Percentiles rank a stretch among this genome's conserved stretches.
phyloP scores from a whole-genome alignment of 148 eudicot species.

The Talinum fruticosum region DNA sequence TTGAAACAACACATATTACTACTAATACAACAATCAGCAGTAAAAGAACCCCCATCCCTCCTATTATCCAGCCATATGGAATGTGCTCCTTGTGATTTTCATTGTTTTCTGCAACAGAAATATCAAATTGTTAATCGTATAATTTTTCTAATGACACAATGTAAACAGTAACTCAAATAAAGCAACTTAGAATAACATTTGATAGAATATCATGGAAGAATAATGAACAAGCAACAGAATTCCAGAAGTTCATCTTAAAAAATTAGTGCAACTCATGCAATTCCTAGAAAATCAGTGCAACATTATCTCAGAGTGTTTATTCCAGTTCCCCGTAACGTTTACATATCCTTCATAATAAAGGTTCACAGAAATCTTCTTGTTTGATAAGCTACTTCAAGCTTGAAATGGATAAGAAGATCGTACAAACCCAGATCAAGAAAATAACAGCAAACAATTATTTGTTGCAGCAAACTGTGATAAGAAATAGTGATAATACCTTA shows the following conservation, averaged over 20 bases:
- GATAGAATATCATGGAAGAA: background rate
- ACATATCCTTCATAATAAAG: background rate
- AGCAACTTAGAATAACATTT: background rate
- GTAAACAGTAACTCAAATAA: background rate
- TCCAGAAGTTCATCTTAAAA: background rate
- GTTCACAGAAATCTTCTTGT: background rate
- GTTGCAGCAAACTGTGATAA: too few relatives aligned
- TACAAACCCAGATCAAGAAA: too few relatives aligned
- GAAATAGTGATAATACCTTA: too few relatives aligned
- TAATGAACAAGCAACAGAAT: background rate
- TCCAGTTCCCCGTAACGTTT: background rate
- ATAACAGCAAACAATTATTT: too few relatives aligned
- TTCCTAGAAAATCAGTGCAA: background rate
- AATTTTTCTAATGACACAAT: background rate
- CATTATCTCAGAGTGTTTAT: background rate
- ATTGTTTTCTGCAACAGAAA: constrained; percentile 37
- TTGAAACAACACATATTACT: constrained; percentile 45
- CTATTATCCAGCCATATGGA: constrained; percentile 83
- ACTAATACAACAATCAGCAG: constrained; percentile 51
- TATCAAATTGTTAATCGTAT: background rate
- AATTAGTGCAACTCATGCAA: background rate
- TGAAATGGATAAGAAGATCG: too few relatives aligned
- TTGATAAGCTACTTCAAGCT: too few relatives aligned
- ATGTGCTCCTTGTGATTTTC: constrained; percentile 43
- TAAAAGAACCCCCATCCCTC: constrained; percentile 58